Evolutionary conservation across 768 basidiomycete species (phyloP), one percentile per base, ranked within the genome.

Genomic region (Filobasidium floriforme): DNA sequence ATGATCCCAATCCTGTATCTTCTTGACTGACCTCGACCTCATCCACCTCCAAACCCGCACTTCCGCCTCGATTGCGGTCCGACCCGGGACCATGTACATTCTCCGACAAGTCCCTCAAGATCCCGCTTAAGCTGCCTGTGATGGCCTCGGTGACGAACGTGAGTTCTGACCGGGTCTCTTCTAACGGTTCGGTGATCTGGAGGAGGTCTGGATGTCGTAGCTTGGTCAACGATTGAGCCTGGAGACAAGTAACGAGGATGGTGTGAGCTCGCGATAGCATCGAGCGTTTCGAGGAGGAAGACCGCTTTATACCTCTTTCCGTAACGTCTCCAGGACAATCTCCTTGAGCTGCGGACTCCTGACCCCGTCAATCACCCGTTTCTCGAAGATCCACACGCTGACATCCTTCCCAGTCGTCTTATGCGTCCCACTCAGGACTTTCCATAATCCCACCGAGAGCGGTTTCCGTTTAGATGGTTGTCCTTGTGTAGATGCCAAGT

Each of bases 101-200:
- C 19, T 46, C 51, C 32, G 24, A 18, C 49, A 29, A 18, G 26
- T 37, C 28, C 18, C 55, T 43, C n/a, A 46, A 4, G 41, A 32
- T 59, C 40, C 51, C 59, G 61, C 87, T 84, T 14, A 99, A 83
- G 1, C 90, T 89, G 0, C 91, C 88, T 11, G 90, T 79, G 40
- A 98, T 81, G 37, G 88, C 88, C 74, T 99, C 96, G 0, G 96
- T 96, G 9, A 93, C 94, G 73, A 97, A 98, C 46, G 88, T 86
- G 46, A 98, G 82, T 72, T 94, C 89, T 43, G 81, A 88, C 63
- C 94, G 82, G 0, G 92, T 89, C 79, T 99, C 94, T 75, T 97
- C 92, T 55, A 96, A 80, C 28, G 96, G 94, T 79, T 99, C 96
- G 32, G 94, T 92, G 87, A 97, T 90, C 81, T 98, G 94, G 66